Evolutionary conservation across 208 protist genomes (phyloP), one percentile per base, ranked within the genome.

Genomic region (Wallacemonas rigidus): DNA sequence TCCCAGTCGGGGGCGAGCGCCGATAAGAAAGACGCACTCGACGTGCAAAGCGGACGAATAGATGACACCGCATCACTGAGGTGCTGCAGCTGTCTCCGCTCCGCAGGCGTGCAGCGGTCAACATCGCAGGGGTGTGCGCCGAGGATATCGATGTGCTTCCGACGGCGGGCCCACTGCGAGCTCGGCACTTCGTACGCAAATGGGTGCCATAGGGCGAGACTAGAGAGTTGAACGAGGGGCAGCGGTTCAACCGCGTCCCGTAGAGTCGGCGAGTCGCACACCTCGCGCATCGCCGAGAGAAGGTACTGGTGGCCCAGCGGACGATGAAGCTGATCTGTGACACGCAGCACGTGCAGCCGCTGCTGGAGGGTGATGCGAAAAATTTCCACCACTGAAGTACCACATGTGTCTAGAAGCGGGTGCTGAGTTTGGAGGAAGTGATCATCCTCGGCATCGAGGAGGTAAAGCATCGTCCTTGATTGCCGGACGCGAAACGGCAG

Each of bases 221-320:
- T 36, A 3, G 84, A 82, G 41, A 95, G 64, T 15, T 71, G 60
- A 43, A 82, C 69, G 61, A 95, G 77, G 7, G 85, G 82, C 2
- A 55, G 70, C 38, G 85, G 71, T 43, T 93, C 88, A 5, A 89
- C 62, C 58, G 87, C 74, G 0, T 53, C 67, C 4, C 75, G 65
- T 40, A 92, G 72, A 2, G 48, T 35, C 35, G 64, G 67, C 15
- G 74, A 56, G 40, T 85, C 71, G 51, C 38, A 26, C 35, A 84
- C 64, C 51, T 68, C 43, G 39, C 82, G 79, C 86, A 90, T 81
- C 72, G 86, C 77, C 38, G 81, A 78, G 44, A 95, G 76, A 62
- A 86, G 69, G 63, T 82, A 92, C 43, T 89, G 62, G n/a, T 82
- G 80, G 2, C 90, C 90, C 8, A 95, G 73, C 0, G 72, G 79